Base-by-base conservation (phyloP, 1,284 basidiomycete species). In the Salmacisia buchloeana region DNA sequence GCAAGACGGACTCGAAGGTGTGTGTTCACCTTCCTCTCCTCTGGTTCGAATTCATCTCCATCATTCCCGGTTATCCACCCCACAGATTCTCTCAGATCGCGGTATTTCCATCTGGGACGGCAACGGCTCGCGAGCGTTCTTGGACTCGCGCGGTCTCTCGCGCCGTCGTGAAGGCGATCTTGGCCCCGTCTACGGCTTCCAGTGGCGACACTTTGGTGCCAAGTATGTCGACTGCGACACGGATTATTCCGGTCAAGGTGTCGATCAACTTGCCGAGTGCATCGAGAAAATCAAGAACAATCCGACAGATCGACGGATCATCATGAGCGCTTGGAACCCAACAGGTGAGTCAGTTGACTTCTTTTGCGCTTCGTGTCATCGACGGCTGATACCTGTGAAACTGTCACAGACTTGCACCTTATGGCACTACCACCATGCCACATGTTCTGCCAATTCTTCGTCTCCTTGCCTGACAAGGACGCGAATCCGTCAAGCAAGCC, bases 351-450 rank as follows among this genome's bases (percentile, higher is more conserved):
- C 18, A 2, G 45, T 29, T 18, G 12, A 6, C 25, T 9, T 25
- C 29, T 46, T 23, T 4, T n/a, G 15, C 38, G 25, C 15, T 2
- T 18, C 23, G n/a, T 36, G n/a, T 10, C 46, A 52, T 18, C 18
- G 3, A n/a, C 3, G 3, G 27, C 9, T 38, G 31, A n/a, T 27
- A 46, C 39, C 12, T 5, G 58, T 58, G 39, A 63, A 38, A 21
- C 36, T 52, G 13, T 21, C 39, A 27, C 62, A 94, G 94, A 96
- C 81, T 89, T 98, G 33, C 85, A 86, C 0, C 83, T 86, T 52
- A 98, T 98, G 94, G 96, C 96, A 0, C 86, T 98, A 0, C 96
- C 94, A 0, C 94, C 94, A 0, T 98, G 94, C 81, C 96, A 98
- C 82, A 90, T 97, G 86, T 89, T 98, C 80, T 96, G 92, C 82